Evolutionary conservation across 1,284 basidiomycete species (phyloP).

Genomic region (Trametes hirsuta): DNA sequence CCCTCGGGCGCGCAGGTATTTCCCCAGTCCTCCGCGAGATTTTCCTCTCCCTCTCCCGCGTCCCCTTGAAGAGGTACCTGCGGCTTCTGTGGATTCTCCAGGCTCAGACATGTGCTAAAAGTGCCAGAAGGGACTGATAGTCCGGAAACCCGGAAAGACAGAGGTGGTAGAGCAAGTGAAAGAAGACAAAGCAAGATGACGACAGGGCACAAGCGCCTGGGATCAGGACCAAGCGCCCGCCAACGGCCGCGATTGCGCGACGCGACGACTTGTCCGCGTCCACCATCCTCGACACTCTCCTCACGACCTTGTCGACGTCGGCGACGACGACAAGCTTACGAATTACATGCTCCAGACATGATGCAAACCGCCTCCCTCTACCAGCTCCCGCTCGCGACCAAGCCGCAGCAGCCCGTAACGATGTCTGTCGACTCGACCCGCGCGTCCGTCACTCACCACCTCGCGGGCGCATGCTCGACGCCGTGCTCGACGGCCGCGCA

Average conservation of each 20-base stretch:
- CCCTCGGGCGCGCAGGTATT: constrained; percentile 71
- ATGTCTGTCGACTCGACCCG: constrained; percentile 39
- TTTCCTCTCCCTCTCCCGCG: constrained; percentile 53
- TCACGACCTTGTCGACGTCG: constrained; percentile 12
- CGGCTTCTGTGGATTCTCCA: background rate
- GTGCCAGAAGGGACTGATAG: background rate
- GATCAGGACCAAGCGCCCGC: background rate
- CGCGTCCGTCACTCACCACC: constrained; percentile 61
- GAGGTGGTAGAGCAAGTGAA: background rate
- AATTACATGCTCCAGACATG: constrained; percentile 20
- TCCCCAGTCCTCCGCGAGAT: constrained; percentile 70
- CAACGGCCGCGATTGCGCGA: background rate
- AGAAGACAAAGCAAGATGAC: background rate
- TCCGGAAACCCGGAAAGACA: background rate
- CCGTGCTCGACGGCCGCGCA: constrained; percentile 76
- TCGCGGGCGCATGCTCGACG: constrained; percentile 62
- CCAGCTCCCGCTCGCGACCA: constrained; percentile 30
- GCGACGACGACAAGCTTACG: constrained; percentile 15
- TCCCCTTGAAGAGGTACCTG: constrained; percentile 28
- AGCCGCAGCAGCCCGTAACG: constrained; percentile 30
- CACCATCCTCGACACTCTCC: background rate
- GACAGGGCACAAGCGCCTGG: background rate
- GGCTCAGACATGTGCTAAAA: background rate
- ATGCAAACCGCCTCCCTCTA: constrained; percentile 32
- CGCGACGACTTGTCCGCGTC: background rate